Percentiles rank a stretch among this genome's conserved stretches.
phyloP scores from a whole-genome alignment of 106 monocot genomes.

The Acorus gramineus region DNA sequence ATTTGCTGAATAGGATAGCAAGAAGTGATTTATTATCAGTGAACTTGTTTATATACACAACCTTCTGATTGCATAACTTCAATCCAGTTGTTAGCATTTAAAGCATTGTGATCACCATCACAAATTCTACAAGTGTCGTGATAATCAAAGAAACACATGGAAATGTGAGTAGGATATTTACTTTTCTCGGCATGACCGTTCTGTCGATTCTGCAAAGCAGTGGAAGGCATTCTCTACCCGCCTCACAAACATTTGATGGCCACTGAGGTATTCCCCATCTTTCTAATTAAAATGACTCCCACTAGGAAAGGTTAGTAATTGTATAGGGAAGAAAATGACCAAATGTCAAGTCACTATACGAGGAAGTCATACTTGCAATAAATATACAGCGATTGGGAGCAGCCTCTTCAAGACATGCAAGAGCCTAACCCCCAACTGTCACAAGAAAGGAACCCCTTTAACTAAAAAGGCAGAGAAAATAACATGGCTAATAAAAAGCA shows the following conservation, averaged over 20 bases:
- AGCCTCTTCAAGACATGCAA: conserved; percentile 79
- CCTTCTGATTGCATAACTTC: no score
- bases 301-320: background rate
- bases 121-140: no score
- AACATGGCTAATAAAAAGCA: no score
- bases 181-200: conserved; percentile 76
- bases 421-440: conserved; percentile 77
- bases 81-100: no score
- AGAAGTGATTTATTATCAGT: no score
- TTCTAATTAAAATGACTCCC: conserved; percentile 37
- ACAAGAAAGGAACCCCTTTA: background rate
- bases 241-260: conserved; percentile 63
- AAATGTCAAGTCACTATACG: background rate
- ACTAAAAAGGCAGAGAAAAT: no score
- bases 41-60: no score
- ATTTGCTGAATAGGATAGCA: no score
- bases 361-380: conserved; percentile 50
- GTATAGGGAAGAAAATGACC: background rate
- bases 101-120: no score
- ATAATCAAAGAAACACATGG: no score
- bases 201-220: conserved; percentile 83
- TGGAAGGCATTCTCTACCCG: conserved; percentile 66
- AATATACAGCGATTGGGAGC: conserved; percentile 70
- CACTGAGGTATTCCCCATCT: conserved; percentile 83
- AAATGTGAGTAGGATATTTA: conserved; percentile 17